Evolutionary conservation across 768 basidiomycete species (phyloP).

Genomic region (Hysterangium stoloniferum): DNA sequence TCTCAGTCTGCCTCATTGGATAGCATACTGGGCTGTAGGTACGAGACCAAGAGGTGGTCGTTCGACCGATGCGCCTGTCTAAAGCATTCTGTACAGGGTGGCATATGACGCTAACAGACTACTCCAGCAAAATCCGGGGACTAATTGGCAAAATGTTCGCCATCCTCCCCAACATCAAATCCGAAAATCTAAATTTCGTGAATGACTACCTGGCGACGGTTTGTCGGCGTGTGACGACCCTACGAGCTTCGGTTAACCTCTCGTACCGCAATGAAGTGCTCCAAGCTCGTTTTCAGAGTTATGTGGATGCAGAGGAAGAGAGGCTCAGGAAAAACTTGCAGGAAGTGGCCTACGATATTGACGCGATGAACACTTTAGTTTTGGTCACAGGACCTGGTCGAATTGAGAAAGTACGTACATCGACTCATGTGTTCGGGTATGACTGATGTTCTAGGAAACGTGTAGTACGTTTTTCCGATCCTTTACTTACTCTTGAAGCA

Average conservation of each 20-base stretch:
- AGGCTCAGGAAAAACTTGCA: conserved; percentile 20
- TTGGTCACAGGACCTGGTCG: conserved; percentile 22
- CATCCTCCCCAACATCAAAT: not conserved
- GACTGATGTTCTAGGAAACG: too few relatives aligned
- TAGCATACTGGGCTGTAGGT: conserved; percentile 26
- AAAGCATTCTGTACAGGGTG: not conserved
- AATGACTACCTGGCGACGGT: not conserved
- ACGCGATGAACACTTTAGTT: conserved; percentile 22
- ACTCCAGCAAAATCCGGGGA: not conserved
- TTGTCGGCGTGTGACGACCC: not conserved
- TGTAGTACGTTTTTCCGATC: conserved; percentile 14
- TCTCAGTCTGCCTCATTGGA: conserved; percentile 23
- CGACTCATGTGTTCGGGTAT: not conserved
- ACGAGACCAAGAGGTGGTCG: not conserved
- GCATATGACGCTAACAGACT: not conserved
- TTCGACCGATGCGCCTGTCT: not conserved
- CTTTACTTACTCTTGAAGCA: conserved; percentile 14
- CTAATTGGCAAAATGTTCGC: not conserved
- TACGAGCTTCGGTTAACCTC: not conserved
- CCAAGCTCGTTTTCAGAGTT: not conserved
- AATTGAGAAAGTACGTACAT: conserved; percentile 22
- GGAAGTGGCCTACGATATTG: conserved; percentile 21
- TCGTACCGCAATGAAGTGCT: not conserved
- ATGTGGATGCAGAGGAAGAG: conserved; percentile 20
- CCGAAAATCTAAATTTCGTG: not conserved